A percentile compares a stretch with the other conserved stretches of the same genome.
Evolutionary conservation across 371 early-diverging fungal genomes (phyloP).

Genomic region (Fennellomyces sp.): DNA sequence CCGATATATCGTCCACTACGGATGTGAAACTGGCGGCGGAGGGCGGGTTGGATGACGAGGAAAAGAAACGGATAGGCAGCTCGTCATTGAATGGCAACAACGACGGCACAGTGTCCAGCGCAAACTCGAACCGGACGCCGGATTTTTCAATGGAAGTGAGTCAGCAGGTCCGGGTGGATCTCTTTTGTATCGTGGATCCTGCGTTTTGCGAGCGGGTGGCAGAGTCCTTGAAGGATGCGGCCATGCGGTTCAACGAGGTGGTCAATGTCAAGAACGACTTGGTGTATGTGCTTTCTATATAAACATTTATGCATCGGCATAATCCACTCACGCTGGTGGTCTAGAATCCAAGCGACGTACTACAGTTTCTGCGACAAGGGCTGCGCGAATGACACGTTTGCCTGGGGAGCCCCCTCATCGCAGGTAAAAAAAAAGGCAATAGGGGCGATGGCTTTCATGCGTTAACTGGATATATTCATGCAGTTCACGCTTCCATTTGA

Average conservation of each 20-base stretch:
- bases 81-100: conserved; percentile 2
- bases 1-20: background rate
- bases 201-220: conserved; percentile 39
- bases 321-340: background rate
- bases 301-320: background rate
- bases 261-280: conserved; percentile 40
- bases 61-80: background rate
- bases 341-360: conserved; percentile 11
- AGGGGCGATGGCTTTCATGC: background rate
- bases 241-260: conserved; percentile 37
- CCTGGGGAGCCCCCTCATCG: conserved; percentile 46
- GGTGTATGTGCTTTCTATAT: conserved; percentile 23
- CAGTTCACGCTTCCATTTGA: conserved; percentile 53
- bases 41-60: background rate
- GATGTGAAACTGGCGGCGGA: too few relatives aligned
- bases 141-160: conserved; percentile 15
- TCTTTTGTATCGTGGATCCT: conserved; percentile 12
- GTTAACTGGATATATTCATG: background rate
- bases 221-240: conserved; percentile 33
- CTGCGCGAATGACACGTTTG: conserved; percentile 41
- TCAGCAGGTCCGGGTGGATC: conserved; percentile 12
- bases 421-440: conserved; percentile 21
- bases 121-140: conserved; percentile 16
- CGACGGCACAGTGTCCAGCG: conserved; percentile 16
- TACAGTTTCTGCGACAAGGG: conserved; percentile 35